Evolutionary conservation across 768 basidiomycete genomes (phyloP), one percentile per base, ranked within the genome.

Genomic region (Boletus pseudopeckii): DNA sequence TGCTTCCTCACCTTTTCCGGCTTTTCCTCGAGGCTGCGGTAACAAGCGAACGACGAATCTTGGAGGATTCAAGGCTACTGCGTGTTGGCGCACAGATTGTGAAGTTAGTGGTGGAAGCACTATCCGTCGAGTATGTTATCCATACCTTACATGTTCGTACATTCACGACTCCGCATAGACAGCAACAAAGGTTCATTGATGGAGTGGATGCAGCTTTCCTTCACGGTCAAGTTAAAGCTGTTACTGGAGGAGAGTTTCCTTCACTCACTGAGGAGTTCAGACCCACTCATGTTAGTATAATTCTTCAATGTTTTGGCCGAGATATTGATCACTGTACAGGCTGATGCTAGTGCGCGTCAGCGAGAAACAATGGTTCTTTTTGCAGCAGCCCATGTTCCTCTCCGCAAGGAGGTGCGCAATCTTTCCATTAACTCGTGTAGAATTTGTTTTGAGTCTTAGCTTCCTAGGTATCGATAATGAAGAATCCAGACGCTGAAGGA

Each of bases 1-100:
- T 98, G 1, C 78, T 94, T 2, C 83, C 88, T 15, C 74, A 80
- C 28, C 63, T 98, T 5, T 91, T 84, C 62, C 82, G 83, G 46
- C 67, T 96, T 30, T 78, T 82, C 50, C 63, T 84, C n/a, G 64
- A 68, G 36, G 75, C 76, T 11, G 71, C 78, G 1, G 53, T 73
- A 14, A 50, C 56, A 39, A 61, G 57, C 30, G 55, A 59, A 39
- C 57, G 59, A 17, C 57, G 56, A 9, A 70, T 76, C 5, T 36
- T 67, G 18, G 32, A 64, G n/a, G 78, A 84, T 58, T 62, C 73
- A 10, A 73, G 65, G 26, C 22, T 71, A 9, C 20, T 71, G 37
- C 63, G 45, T 38, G 62, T 82, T 5, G 81, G 84, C 2, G 85
- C 82, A 2, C 78, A 80, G 49, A 82, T 97, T 22, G 74, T 92